phyloP scores from a whole-genome alignment of 2,329 filamentous ascomycete genomes.

The Alternaria consortialis region DNA sequence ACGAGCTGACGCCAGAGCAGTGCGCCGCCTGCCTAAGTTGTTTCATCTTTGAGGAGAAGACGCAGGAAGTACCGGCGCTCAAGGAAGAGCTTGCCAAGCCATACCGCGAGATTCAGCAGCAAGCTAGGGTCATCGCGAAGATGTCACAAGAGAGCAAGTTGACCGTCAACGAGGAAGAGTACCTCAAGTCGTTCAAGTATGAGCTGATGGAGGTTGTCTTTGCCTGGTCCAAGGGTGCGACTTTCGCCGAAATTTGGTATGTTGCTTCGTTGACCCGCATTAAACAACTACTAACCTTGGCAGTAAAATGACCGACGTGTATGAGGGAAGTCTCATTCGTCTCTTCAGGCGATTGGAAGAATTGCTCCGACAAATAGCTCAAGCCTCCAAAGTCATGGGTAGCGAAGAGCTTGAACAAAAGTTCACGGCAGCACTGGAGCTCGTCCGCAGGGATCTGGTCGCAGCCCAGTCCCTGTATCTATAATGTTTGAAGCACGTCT shows the following conservation, averaged over 20 bases:
- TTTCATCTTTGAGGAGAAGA: constrained; percentile 98
- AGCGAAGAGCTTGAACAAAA: constrained; percentile 92
- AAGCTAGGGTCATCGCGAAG: constrained; percentile 89
- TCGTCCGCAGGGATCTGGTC: constrained; percentile 92
- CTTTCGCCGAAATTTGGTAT: constrained; percentile 95
- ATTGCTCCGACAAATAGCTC: constrained; percentile 90
- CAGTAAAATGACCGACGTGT: constrained; percentile 99
- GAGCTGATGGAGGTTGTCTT: constrained; percentile 97
- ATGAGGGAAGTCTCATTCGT: constrained; percentile 95
- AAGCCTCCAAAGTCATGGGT: constrained; percentile 97
- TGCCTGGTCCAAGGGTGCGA: constrained; percentile 87
- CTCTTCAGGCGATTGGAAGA: constrained; percentile 96
- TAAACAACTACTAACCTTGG: constrained; percentile 12
- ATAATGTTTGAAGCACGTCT: constrained; percentile 27
- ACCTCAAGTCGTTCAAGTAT: constrained; percentile 87
- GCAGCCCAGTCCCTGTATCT: constrained; percentile 93
- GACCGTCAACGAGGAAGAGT: constrained; percentile 93
- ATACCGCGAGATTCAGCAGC: constrained; percentile 83
- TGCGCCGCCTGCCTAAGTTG: constrained; percentile 87
- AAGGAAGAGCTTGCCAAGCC: constrained; percentile 88
- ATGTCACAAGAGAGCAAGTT: constrained; percentile 95
- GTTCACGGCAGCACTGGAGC: constrained; percentile 84
- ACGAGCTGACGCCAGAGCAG: constrained; percentile 87
- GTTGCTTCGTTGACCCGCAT: constrained; percentile 49
- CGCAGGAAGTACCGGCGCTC: constrained; percentile 74